These are phyloP conservation scores for Brassica napus DNA, from an alignment of 345 rosid genomes.

Conservation along the genomic window DNA sequence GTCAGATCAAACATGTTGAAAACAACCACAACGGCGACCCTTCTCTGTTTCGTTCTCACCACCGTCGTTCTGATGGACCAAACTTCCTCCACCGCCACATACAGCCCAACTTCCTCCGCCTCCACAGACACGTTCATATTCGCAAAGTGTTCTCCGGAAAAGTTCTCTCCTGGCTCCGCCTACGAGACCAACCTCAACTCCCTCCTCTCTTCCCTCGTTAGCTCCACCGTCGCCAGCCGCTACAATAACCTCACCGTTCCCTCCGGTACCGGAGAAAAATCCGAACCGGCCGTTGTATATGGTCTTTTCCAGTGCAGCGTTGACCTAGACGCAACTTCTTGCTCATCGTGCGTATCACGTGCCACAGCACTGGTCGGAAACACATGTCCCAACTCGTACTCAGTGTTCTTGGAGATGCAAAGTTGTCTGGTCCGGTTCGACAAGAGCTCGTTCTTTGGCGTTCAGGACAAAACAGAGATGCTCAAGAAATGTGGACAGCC, in stretches of 20 bases:
- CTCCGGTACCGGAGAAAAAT: background rate
- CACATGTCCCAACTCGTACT: slow-evolving; percentile 57
- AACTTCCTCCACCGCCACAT: slow-evolving; percentile 48
- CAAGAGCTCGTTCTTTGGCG: slow-evolving; percentile 64
- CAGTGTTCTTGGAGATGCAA: slow-evolving; percentile 71
- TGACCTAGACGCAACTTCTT: slow-evolving; percentile 59
- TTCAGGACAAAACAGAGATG: slow-evolving; percentile 71
- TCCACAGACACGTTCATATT: slow-evolving; percentile 60
- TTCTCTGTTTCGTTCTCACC: slow-evolving; percentile 31
- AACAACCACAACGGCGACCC: background rate
- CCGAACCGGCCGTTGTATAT: slow-evolving; percentile 41
- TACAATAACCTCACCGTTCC: slow-evolving; percentile 61
- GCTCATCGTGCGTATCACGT: slow-evolving; percentile 71
- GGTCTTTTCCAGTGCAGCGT: slow-evolving; percentile 92
- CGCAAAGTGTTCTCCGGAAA: slow-evolving; percentile 72
- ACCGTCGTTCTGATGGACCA: slow-evolving; percentile 34
- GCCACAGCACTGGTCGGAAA: slow-evolving; percentile 62
- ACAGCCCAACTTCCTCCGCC: slow-evolving; percentile 46
- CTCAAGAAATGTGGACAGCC: slow-evolving; percentile 69
- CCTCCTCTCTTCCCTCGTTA: slow-evolving; percentile 75
- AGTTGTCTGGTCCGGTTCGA: slow-evolving; percentile 79
- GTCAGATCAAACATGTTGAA: slow-evolving; percentile 5
- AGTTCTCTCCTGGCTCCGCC: slow-evolving; percentile 56
- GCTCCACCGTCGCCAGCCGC: slow-evolving; percentile 59
- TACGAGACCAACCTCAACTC: slow-evolving; percentile 75